Percentiles rank a stretch among this genome's conserved stretches.
phyloP scores from a whole-genome alignment of 2,329 filamentous ascomycete species.

The Xylaria digitata region DNA sequence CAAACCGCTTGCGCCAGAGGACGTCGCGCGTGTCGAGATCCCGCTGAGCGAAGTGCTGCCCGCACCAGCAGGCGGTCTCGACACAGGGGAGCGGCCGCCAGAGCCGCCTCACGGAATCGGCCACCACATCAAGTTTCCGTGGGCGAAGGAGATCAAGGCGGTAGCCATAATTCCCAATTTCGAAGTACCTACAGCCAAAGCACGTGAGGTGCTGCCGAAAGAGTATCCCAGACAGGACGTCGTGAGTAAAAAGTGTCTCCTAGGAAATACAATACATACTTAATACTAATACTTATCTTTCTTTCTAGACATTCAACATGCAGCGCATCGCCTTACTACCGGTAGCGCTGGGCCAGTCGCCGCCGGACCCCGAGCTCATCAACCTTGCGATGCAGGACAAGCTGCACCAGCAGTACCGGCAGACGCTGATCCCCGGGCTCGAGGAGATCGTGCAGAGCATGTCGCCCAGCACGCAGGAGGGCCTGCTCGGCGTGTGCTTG shows the following conservation, averaged over 20 bases:
- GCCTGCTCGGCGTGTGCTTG: constrained; percentile 91
- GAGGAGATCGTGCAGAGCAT: constrained; percentile 91
- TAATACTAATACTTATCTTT: no score
- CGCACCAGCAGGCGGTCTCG: constrained; percentile 86
- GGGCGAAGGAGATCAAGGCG: constrained; percentile 95
- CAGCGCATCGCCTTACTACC: constrained; percentile 93
- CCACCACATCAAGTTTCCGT: constrained; percentile 94
- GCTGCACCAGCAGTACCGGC: constrained; percentile 95
- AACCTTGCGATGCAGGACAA: constrained; percentile 99
- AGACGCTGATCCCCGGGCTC: constrained; percentile 89
- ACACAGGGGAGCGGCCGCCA: constrained; percentile 88
- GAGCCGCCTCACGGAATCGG: constrained; percentile 92
- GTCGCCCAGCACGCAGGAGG: constrained; percentile 86
- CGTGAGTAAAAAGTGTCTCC: constrained; percentile 60
- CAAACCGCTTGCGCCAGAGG: constrained; percentile 88
- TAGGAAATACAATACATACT: no score
- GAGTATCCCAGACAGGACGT: constrained; percentile 85
- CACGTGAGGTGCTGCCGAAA: constrained; percentile 84
- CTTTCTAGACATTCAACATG: constrained; percentile 87
- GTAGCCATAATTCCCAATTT: constrained; percentile 97
- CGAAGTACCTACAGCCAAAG: constrained; percentile 92
- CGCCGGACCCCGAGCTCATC: constrained; percentile 92
- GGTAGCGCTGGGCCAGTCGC: constrained; percentile 87
- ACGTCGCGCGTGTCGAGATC: constrained; percentile 91
- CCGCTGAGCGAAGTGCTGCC: constrained; percentile 94